phyloP scores from a whole-genome alignment of 345 rosid species.

The Salix caprea region DNA sequence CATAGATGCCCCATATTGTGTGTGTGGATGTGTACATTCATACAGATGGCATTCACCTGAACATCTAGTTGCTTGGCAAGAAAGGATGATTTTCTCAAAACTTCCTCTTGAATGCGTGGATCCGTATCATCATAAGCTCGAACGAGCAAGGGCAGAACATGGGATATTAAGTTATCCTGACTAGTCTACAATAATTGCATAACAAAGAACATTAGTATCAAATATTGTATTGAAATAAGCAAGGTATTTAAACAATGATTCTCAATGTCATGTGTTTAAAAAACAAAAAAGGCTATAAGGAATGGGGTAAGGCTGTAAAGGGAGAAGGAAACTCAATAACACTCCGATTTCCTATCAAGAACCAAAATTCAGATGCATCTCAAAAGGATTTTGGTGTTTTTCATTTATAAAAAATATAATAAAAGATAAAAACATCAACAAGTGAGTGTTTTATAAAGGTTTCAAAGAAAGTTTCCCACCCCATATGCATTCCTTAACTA shows the following conservation, averaged over 20 bases:
- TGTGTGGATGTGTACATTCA: not conserved
- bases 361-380: no score
- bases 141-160: constrained; percentile 76
- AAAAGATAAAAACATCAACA: no score
- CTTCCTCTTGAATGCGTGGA: constrained; percentile 95
- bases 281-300: not conserved
- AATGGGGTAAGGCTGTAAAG: not conserved
- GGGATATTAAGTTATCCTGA: constrained; percentile 59
- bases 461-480: no score
- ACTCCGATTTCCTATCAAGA: no score
- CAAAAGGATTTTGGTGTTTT: no score
- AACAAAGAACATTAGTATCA: not conserved
- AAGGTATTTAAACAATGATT: not conserved
- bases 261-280: not conserved
- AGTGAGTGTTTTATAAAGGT: no score
- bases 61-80: constrained; percentile 80
- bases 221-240: not conserved
- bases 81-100: constrained; percentile 60
- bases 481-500: no score
- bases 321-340: not conserved
- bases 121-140: constrained; percentile 93
- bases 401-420: no score
- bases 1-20: not conserved
- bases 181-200: constrained; percentile 53
- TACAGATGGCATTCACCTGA: constrained; percentile 51